Evolutionary conservation across 306 rosid genomes (phyloP).

Genomic region (Geum urbanum): DNA sequence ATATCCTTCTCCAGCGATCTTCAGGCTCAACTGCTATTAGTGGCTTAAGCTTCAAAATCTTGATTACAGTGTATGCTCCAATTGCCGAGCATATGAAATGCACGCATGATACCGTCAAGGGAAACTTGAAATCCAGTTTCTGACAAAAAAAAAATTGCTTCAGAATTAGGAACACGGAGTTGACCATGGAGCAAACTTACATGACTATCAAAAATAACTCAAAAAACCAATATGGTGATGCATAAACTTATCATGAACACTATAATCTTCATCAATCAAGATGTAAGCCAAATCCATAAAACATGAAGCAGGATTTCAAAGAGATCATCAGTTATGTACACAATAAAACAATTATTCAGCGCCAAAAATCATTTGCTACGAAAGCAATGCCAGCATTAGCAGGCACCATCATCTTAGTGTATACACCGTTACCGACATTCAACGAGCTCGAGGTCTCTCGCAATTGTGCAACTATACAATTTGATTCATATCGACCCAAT

Average conservation of each 20-base stretch:
- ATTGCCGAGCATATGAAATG: constrained; percentile 92
- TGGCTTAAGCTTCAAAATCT: constrained; percentile 83
- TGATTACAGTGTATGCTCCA: constrained; percentile 75
- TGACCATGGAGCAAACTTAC: background rate
- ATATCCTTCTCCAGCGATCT: constrained; percentile 95
- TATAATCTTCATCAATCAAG: too few species aligned
- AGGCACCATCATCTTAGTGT: background rate
- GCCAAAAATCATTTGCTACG: background rate
- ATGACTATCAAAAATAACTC: background rate
- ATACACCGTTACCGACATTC: background rate
- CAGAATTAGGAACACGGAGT: background rate
- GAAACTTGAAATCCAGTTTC: constrained; percentile 98
- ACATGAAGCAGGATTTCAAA: background rate
- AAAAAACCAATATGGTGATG: background rate
- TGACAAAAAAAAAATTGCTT: constrained; percentile 26
- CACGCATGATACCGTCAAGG: constrained; percentile 76
- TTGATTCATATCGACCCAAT: too few species aligned
- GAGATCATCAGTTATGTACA: background rate
- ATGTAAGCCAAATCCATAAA: background rate
- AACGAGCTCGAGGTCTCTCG: background rate
- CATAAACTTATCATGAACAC: background rate
- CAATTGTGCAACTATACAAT: too few species aligned
- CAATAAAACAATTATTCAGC: background rate
- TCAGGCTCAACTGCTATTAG: constrained; percentile 76
- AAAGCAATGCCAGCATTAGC: background rate